phyloP scores from a whole-genome alignment of 2,329 filamentous ascomycete species.

The Ampelomyces quisqualis region DNA sequence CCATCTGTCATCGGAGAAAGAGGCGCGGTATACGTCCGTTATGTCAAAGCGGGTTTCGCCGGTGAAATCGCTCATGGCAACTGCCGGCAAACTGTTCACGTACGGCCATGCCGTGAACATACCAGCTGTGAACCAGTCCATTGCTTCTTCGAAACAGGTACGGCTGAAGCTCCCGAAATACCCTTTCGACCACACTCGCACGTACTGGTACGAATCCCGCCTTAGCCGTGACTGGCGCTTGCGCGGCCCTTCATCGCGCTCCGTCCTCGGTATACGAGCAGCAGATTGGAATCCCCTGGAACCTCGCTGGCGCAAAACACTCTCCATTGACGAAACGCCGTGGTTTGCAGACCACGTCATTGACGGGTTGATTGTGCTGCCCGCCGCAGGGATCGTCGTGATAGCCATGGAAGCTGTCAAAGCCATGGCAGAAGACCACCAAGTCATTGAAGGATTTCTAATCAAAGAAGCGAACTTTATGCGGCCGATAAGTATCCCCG shows the following conservation, averaged over 20 bases:
- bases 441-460: neutral
- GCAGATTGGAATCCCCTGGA: conserved; percentile 27
- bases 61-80: neutral
- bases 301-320: conserved; percentile 48
- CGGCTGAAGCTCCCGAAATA: conserved; percentile 5
- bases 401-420: conserved; percentile 1
- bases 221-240: conserved; percentile 8
- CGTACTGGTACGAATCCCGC: conserved; percentile 24
- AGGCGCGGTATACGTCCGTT: neutral
- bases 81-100: neutral
- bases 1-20: neutral
- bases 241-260: conserved; percentile 8
- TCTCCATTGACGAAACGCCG: conserved; percentile 29
- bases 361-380: conserved; percentile 19
- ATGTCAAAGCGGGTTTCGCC: neutral
- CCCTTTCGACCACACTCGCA: conserved; percentile 26
- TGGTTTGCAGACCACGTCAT: conserved; percentile 25
- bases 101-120: neutral
- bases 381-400: conserved; percentile 31
- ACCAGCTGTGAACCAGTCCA: conserved; percentile 3
- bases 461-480: conserved; percentile 10
- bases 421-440: conserved; percentile 10
- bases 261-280: conserved; percentile 11
- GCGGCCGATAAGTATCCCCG: conserved; percentile 4
- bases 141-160: neutral